Evolutionary conservation across 257 asterid genomes (phyloP), one percentile per base, ranked within the genome.

Genomic region (Verbena officinalis): DNA sequence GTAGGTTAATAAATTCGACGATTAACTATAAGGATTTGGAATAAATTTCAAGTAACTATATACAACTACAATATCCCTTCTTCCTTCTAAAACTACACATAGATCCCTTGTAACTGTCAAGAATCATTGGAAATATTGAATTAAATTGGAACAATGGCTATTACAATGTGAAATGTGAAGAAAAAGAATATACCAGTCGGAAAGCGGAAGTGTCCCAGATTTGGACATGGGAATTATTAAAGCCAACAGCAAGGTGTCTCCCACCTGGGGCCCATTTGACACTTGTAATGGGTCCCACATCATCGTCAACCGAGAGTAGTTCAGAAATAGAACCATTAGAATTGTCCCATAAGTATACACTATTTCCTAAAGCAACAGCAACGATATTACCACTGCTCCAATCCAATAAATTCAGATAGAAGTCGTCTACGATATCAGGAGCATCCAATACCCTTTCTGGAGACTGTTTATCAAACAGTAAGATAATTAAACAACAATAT

Each of bases 191-290:
- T 63, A 77, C 80, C 67, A 34, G 21, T 46, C 36, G 39, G 45
- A 27, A 5, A 38, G 59, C 33, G 2, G 34, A 38, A 17, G 73
- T 22, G 27, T 82, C 83, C 79, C 81, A 74, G 5, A 82, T 44
- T 27, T 77, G 81, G 53, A 82, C 71, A 58, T 76, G 71, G 23
- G 81, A 79, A 46, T 79, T 77, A 24, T 43, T 74, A 38, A 79
- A 63, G 55, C 81, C 88, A 62, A 82, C 77, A 49, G 83, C 85
- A 55, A 79, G 65, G 51, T 65, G 67, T 45, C 59, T 68, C 12
- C 83, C 81, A 33, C 79, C 81, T 13, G 80, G 71, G 15, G 81
- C 83, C 88, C 83, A 82, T 59, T 55, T 72, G 23, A 79, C 65
- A 53, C 85, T 74, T 7, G 88, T 79, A 17, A 82, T 68, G 0